A percentile compares a stretch with the other conserved stretches of the same genome.
These are phyloP conservation scores for Suillus tomentosus DNA, from an alignment of 768 basidiomycete genomes.

Conservation along the genomic window DNA sequence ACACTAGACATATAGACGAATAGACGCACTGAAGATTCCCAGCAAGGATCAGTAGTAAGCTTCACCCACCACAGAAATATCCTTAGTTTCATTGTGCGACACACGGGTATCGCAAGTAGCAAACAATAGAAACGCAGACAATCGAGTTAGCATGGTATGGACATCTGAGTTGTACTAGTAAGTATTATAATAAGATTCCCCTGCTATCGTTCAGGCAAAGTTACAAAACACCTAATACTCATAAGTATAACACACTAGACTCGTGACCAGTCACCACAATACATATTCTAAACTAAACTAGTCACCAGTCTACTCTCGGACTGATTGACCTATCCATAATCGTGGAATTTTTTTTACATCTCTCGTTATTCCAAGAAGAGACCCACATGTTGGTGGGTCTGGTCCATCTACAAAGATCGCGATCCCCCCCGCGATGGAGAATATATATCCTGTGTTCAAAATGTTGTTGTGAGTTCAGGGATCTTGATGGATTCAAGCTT, in stretches of 20 bases:
- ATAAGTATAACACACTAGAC: neutral
- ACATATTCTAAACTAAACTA: neutral
- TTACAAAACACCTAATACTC: neutral
- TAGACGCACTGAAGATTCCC: conserved; percentile 58
- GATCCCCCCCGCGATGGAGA: neutral
- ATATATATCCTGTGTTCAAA: neutral
- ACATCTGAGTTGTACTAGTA: conserved; percentile 7
- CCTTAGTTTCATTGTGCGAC: conserved; percentile 71
- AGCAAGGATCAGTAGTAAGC: conserved; percentile 60
- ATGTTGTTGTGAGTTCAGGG: neutral
- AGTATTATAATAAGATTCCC: neutral
- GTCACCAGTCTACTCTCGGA: neutral
- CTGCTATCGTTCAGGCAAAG: neutral
- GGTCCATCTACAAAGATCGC: neutral
- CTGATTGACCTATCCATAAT: neutral
- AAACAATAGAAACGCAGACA: conserved; percentile 77
- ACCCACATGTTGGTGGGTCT: neutral
- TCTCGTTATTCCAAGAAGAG: neutral
- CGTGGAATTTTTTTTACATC: neutral
- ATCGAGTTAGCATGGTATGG: conserved; percentile 74
- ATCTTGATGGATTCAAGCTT: neutral
- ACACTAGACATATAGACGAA: conserved; percentile 6
- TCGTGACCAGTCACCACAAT: neutral
- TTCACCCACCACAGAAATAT: conserved; percentile 77
- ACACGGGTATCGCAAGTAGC: conserved; percentile 68